Evolutionary conservation across 352 stramenopile genomes (phyloP).

Genomic region (Phytopythium chamaehyphon): DNA sequence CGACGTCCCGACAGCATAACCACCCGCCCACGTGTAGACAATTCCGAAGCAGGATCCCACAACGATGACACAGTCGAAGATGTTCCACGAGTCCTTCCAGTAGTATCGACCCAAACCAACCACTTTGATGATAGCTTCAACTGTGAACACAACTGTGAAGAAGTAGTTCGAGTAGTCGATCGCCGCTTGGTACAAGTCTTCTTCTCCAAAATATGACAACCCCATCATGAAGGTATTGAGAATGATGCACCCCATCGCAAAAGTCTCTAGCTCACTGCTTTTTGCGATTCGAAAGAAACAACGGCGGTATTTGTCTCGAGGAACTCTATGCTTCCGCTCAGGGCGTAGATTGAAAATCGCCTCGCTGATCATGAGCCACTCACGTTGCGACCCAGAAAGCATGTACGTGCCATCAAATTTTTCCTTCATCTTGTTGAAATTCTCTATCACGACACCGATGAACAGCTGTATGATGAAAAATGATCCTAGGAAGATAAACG

Average conservation of each 20-base stretch:
- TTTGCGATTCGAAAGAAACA: conserved; percentile 40
- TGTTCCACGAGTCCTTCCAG: conserved; percentile 79
- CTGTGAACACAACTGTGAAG: conserved; percentile 78
- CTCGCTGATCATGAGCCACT: conserved; percentile 69
- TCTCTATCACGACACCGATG: conserved; percentile 90
- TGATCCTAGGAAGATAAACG: conserved; percentile 84
- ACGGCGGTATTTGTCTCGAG: conserved; percentile 25
- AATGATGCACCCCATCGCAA: conserved; percentile 82
- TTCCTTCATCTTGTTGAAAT: conserved; percentile 82
- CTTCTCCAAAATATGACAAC: conserved; percentile 79
- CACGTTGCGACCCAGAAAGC: conserved; percentile 68
- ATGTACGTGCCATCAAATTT: conserved; percentile 56
- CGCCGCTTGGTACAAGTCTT: conserved; percentile 38
- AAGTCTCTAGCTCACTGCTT: conserved; percentile 56
- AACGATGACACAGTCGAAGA: conserved; percentile 78
- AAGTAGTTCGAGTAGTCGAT: conserved; percentile 75
- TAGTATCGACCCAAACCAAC: conserved; percentile 64
- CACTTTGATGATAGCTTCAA: conserved; percentile 83
- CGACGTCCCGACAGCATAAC: conserved; percentile 23
- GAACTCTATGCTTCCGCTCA: conserved; percentile 37
- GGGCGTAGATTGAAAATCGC: conserved; percentile 36
- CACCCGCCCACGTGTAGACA: conserved; percentile 33
- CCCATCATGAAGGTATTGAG: conserved; percentile 86
- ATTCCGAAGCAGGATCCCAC: conserved; percentile 40
- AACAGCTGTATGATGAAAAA: conserved; percentile 93